Evolutionary conservation across 768 basidiomycete species (phyloP), one percentile per base, ranked within the genome.

Genomic region (Vararia minispora): DNA sequence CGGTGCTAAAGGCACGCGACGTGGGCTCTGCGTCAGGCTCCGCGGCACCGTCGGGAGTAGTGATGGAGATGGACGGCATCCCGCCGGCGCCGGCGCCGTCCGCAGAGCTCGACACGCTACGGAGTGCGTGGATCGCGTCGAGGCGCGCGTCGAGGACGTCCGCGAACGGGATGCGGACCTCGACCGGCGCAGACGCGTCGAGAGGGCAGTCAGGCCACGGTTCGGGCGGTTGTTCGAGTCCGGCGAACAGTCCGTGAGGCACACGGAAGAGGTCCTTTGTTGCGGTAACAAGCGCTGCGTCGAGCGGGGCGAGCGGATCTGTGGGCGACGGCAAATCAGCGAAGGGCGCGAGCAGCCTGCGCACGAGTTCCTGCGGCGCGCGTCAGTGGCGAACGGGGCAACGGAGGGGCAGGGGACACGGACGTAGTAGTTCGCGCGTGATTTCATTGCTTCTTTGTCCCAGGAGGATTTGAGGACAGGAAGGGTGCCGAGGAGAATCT

Each of bases 401-500:
- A n/a, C 10, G 4, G 28, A 14, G 32, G 10, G n/a, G 27, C 33
- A 28, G n/a, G 8, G 37, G 34, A 32, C 18, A 61, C 74, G 28
- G 46, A 85, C 84, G 54, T 86, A 86, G 52, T 86, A 87, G 42
- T 67, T 69, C 28, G 78, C 73, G 37, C 84, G 63, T 51, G 79
- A 79, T 45, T 73, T 75, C 27, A 54, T 52, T 29, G 65, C 61
- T 42, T 81, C 78, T 25, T 52, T 57, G n/a, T 58, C 54, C 84
- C 82, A 84, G 6, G 61, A 60, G 4, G 66, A 50, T 53, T 80
- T 83, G 33, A 68, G 52, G 1, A 59, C 51, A 0, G 83, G 72
- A 23, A 84, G 61, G 3, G 71, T 68, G 17, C 78, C 77, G 37
- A 86, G 64, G 35, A 85, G 60, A 21, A 86, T 49, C 84, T 73